phyloP scores from a whole-genome alignment of 306 rosid genomes.

The Dryas drummondii region DNA sequence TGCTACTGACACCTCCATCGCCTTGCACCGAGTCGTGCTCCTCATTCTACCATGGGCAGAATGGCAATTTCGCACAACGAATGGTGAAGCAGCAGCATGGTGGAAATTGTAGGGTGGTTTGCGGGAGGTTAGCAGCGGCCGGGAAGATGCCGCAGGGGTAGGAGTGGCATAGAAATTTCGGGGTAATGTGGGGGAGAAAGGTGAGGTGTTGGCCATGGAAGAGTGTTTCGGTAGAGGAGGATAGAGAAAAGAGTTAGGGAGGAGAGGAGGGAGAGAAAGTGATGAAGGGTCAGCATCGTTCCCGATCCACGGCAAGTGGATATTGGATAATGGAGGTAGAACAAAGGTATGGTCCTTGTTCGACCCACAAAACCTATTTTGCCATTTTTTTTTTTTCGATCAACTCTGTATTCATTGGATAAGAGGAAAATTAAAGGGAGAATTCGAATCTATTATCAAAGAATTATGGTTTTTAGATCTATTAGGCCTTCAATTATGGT shows the following conservation, averaged over 20 bases:
- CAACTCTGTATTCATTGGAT: too few species aligned
- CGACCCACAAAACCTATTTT: background rate
- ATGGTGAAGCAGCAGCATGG: background rate
- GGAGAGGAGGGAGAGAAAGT: background rate
- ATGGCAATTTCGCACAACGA: background rate
- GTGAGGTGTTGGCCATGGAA: constrained; percentile 46
- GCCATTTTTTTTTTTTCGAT: background rate
- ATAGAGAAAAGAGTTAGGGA: background rate
- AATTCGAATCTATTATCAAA: too few species aligned
- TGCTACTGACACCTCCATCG: constrained; percentile 62
- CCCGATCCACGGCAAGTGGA: constrained; percentile 24
- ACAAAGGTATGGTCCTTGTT: background rate
- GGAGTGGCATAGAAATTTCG: constrained; percentile 27
- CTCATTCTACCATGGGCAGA: background rate
- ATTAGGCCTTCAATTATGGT: too few species aligned
- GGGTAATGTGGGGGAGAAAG: constrained; percentile 40
- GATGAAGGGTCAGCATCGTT: constrained; percentile 20
- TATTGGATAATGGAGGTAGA: constrained; percentile 7
- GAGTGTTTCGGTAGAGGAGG: background rate
- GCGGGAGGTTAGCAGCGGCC: constrained; percentile 14
- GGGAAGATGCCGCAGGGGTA: background rate
- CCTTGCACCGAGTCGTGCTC: constrained; percentile 45
- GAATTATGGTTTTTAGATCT: too few species aligned
- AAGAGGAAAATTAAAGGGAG: too few species aligned
- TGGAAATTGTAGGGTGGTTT: constrained; percentile 3